phyloP scores from a whole-genome alignment of 2,329 filamentous ascomycete species.

The Ilyonectria mors-panacis region DNA sequence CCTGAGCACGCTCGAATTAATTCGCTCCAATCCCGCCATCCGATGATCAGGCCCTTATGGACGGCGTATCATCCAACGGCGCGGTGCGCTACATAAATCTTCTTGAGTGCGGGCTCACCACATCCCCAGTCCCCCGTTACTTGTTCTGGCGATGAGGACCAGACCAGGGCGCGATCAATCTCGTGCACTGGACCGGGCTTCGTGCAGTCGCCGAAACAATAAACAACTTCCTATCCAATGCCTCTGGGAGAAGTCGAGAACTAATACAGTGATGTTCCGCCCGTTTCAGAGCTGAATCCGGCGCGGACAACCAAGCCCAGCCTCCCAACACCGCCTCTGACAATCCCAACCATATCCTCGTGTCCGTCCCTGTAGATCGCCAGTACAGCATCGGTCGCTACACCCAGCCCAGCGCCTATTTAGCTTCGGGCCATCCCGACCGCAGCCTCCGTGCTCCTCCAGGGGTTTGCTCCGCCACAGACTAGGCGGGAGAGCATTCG shows the following conservation, averaged over 20 bases:
- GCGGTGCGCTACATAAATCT: conserved; percentile 11
- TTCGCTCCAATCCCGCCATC: not conserved
- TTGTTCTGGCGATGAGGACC: conserved; percentile 18
- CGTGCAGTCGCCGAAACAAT: conserved; percentile 17
- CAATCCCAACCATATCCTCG: not conserved
- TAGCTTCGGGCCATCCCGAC: conserved; percentile 29
- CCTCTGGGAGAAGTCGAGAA: conserved; percentile 1
- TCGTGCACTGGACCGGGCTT: conserved; percentile 21
- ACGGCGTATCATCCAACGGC: conserved; percentile 8
- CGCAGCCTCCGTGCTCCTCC: conserved; percentile 31
- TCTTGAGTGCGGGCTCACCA: conserved; percentile 22
- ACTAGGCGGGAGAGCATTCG: conserved; percentile 4
- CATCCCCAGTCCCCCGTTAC: conserved; percentile 3
- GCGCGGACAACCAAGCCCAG: conserved; percentile 4
- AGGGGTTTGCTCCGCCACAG: conserved; percentile 22
- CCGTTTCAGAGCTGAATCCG: conserved; percentile 17
- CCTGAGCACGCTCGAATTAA: not conserved
- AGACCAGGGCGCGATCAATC: conserved; percentile 2
- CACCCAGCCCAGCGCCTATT: conserved; percentile 4
- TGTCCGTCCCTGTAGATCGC: conserved; percentile 21
- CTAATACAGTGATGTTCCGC: conserved; percentile 19
- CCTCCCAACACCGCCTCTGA: conserved; percentile 5
- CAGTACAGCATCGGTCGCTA: conserved; percentile 31
- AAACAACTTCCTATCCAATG: not conserved
- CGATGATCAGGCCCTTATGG: conserved; percentile 14